Conservation (phyloP, 75 land plant species). For the Pinus albicaulis region DNA sequence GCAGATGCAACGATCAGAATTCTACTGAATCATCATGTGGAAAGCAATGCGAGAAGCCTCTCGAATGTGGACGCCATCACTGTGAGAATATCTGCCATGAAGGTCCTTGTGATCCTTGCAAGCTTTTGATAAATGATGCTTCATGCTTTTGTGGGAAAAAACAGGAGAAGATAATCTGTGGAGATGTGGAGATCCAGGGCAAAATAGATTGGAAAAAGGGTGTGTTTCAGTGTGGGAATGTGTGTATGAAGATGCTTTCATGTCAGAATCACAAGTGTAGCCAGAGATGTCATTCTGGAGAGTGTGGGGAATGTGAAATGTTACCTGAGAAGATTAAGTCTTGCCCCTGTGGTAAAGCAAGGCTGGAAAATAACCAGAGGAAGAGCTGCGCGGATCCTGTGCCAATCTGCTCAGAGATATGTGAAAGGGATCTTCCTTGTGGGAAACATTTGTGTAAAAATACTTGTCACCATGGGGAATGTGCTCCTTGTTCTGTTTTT, state of each 20-base stretch:
- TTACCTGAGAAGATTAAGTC: conserved; percentile 61
- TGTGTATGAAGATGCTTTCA: conserved; percentile 55
- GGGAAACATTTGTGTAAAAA: conserved; percentile 56
- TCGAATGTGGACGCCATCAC: conserved; percentile 75
- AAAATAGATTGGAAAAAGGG: conserved; percentile 52
- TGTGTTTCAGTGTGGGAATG: conserved; percentile 66
- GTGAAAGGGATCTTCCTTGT: conserved; percentile 68
- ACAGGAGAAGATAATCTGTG: conserved; percentile 57
- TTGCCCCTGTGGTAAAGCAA: conserved; percentile 90
- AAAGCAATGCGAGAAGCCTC: conserved; percentile 64
- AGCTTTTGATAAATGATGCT: conserved; percentile 40
- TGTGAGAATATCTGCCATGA: conserved; percentile 79
- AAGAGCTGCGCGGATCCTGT: conserved; percentile 84
- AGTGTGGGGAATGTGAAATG: conserved; percentile 81
- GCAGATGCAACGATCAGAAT: conserved; percentile 70
- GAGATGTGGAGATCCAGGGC: conserved; percentile 71
- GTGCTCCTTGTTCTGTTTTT: conserved; percentile 57
- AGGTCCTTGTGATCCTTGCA: conserved; percentile 72
- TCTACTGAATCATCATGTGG: conserved; percentile 67
- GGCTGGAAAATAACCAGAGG: conserved; percentile 32
- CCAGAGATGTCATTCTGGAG: conserved; percentile 83
- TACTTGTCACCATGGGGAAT: conserved; percentile 71
- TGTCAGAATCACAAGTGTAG: conserved; percentile 82
- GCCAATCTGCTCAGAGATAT: conserved; percentile 65
- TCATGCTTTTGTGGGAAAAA: conserved; percentile 82